A percentile compares a stretch with the other conserved stretches of the same genome.
Evolutionary conservation across 116 monocot species (phyloP).

Genomic region (Dioscorea cayenensis): DNA sequence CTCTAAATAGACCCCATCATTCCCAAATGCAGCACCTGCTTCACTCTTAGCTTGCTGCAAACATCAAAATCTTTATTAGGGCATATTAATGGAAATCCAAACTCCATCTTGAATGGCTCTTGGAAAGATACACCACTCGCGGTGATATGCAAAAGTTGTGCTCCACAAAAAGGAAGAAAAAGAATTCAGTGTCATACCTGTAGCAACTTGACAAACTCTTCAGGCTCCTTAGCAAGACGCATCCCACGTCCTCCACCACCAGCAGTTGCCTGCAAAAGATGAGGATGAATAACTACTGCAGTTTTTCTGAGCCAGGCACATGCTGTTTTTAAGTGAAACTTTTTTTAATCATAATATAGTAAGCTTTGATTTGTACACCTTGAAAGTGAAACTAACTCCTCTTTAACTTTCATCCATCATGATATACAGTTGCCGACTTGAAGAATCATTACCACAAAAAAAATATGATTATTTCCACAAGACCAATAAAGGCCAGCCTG

Average conservation of each 20-base stretch:
- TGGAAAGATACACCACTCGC: no score
- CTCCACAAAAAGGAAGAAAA: neutral
- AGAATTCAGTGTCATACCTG: constrained; percentile 33
- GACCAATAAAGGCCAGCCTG: no score
- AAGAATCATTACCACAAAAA: no score
- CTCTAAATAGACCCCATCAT: constrained; percentile 97
- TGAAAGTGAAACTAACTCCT: no score
- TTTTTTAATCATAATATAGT: no score
- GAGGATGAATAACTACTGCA: neutral
- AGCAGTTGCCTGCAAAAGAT: constrained; percentile 74
- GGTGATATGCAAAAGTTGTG: neutral
- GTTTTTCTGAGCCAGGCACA: neutral
- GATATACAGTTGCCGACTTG: no score
- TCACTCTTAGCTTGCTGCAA: constrained; percentile 98
- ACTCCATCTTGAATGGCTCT: neutral
- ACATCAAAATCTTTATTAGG: neutral
- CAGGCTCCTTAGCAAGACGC: constrained; percentile 77
- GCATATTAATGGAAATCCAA: neutral
- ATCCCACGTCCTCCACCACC: constrained; percentile 99
- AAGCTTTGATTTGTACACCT: no score
- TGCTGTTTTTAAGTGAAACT: no score
- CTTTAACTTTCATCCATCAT: no score
- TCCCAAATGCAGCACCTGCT: constrained; percentile 96
- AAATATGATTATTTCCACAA: no score
- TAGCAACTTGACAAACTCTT: constrained; percentile 86